Evolutionary conservation across 2,329 filamentous ascomycete genomes (phyloP).

Genomic region (Orbilia oligospora): DNA sequence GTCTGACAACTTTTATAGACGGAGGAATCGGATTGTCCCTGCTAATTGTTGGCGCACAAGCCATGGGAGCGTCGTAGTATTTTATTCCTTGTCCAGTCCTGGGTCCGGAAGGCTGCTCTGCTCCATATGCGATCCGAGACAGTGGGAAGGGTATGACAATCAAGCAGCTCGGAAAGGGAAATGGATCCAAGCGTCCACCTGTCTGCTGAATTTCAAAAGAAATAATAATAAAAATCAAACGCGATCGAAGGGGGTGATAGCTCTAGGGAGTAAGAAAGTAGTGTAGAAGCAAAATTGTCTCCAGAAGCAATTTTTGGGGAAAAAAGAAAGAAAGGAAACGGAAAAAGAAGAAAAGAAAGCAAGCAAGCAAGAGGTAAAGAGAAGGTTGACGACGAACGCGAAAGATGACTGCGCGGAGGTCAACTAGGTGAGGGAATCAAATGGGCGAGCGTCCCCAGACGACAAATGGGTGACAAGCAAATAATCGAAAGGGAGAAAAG

Average conservation of each 20-base stretch:
- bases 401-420: slow-evolving; percentile 59
- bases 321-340: slow-evolving; percentile 4
- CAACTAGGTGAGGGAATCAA: no score
- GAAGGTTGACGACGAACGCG: slow-evolving; percentile 57
- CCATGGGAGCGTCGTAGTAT: slow-evolving; percentile 47
- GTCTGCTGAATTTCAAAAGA: slow-evolving; percentile 12
- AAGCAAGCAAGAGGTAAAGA: slow-evolving; percentile 34
- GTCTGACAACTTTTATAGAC: slow-evolving; percentile 57
- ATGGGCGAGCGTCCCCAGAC: slow-evolving; percentile 37
- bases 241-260: slow-evolving; percentile 30
- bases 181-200: slow-evolving; percentile 4
- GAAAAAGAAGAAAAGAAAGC: slow-evolving; percentile 42
- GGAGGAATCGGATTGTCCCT: slow-evolving; percentile 32
- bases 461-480: slow-evolving; percentile 29
- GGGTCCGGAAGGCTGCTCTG: slow-evolving; percentile 41
- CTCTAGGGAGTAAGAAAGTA: neutral
- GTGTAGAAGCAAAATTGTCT: slow-evolving; percentile 36
- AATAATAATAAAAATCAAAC: slow-evolving; percentile 21
- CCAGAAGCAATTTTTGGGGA: slow-evolving; percentile 22
- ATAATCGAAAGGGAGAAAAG: slow-evolving; percentile 57
- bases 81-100: slow-evolving; percentile 45
- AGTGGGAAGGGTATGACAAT: slow-evolving; percentile 40
- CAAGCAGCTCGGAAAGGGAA: slow-evolving; percentile 20
- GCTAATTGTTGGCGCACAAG: slow-evolving; percentile 58
- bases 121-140: slow-evolving; percentile 49